Evolutionary conservation across 371 early-diverging fungal genomes (phyloP).

Genomic region (Nematocida sp.): DNA sequence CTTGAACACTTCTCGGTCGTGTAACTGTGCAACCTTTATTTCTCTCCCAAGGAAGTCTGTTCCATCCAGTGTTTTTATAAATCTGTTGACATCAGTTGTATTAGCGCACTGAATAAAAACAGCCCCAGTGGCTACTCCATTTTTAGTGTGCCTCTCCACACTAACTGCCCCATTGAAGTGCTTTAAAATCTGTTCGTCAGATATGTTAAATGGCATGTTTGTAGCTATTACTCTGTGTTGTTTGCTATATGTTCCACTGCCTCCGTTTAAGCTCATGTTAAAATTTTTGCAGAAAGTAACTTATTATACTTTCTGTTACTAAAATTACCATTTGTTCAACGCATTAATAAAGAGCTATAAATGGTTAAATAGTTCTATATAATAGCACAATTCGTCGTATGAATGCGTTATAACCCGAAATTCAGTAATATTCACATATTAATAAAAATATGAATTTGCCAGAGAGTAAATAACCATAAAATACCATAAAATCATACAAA

Average conservation of each 20-base stretch:
- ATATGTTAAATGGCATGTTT: constrained; percentile 51
- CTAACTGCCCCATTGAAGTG: constrained; percentile 40
- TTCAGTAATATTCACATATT: too few relatives aligned
- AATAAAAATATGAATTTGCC: too few relatives aligned
- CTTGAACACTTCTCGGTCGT: constrained; percentile 33
- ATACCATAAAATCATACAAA: not conserved
- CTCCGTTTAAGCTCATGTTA: constrained; percentile 7
- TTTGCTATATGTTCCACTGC: not conserved
- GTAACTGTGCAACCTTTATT: constrained; percentile 31
- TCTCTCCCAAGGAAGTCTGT: constrained; percentile 20
- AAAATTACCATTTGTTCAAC: not conserved
- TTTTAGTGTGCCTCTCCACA: constrained; percentile 49
- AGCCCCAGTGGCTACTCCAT: constrained; percentile 46
- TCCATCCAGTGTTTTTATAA: constrained; percentile 40
- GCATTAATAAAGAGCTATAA: not conserved
- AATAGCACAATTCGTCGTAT: not conserved
- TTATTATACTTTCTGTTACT: not conserved
- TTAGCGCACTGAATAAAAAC: constrained; percentile 54
- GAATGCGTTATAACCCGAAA: too few relatives aligned
- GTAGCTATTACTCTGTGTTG: constrained; percentile 44
- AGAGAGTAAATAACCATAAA: too few relatives aligned
- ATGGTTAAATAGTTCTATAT: not conserved
- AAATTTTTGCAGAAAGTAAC: constrained; percentile 39
- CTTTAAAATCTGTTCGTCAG: constrained; percentile 38
- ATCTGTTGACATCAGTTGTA: constrained; percentile 40